Base-by-base conservation (phyloP, 148 eudicot genomes). In the Amaranthus cruentus region DNA sequence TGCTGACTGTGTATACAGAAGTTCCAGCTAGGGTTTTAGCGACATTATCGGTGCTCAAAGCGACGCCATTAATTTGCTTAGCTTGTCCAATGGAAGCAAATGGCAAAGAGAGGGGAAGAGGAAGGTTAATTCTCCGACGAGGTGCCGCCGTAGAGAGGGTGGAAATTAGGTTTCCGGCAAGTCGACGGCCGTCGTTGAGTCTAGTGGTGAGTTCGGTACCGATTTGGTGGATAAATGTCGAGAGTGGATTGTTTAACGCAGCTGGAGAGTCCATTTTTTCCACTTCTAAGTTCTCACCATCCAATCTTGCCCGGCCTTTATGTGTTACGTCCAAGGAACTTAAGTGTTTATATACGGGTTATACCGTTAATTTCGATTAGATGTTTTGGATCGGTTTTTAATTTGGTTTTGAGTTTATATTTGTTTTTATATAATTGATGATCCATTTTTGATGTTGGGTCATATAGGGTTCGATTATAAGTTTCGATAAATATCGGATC, bases 21-120 rank as follows among this genome's bases (percentile, higher is more conserved):
- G 98, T 92, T 69, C 98, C 98, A 62, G 76, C 75, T 56, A 92
- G 93, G 73, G 91, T 84, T 71, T 79, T 85, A 2, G 96, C 89
- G 49, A 92, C 96, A 58, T 82, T 62, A n/a, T 76, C 87, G 55
- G 88, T 56, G 81, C 75, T 91, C 47, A 85, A 78, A 59, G 88
- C 82, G 21, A 75, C 70, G 66, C 80, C 85, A 73, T 72, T 62
- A 0, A 55, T 68, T 70, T 74, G 83, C 38, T 77, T 84, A 1
- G 77, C 77, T 71, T 83, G 79, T 11, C 83, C 76, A 4, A 89
- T 55, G 28, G 97, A 84, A 47, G 96, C 97, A 49, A 92, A 92
- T 11, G 89, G 87, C 21, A 65, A 55, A 47, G 85, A 50, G 10
- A 66, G 55, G 64, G 53, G 51, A 28, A 62, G 61, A 38, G 44